Evolutionary conservation across 805 yeast species (phyloP).

Genomic region (Candida chauliodis): DNA sequence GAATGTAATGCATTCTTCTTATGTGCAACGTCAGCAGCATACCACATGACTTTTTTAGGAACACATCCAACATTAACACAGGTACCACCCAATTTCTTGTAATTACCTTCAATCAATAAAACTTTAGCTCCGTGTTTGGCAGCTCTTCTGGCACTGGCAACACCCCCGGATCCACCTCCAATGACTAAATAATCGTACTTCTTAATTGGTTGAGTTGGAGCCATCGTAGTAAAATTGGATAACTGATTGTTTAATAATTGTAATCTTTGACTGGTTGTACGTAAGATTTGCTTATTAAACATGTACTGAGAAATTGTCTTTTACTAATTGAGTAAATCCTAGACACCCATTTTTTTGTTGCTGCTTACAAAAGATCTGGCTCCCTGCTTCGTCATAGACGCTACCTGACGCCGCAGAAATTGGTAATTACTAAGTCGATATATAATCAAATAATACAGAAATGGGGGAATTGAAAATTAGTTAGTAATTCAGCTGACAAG

Average conservation of each 20-base stretch:
- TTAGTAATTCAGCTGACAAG: no score
- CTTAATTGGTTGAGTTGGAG: slow-evolving; percentile 41
- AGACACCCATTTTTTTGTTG: neutral
- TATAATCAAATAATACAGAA: no score
- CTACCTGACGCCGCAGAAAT: no score
- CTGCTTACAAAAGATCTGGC: neutral
- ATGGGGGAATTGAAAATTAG: no score
- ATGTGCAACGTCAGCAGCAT: slow-evolving; percentile 86
- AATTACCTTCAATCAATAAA: slow-evolving; percentile 72
- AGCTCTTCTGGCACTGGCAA: slow-evolving; percentile 96
- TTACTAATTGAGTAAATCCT: neutral
- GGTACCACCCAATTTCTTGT: slow-evolving; percentile 80
- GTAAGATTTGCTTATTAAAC: slow-evolving; percentile 13
- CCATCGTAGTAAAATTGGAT: slow-evolving; percentile 38
- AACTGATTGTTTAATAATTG: slow-evolving; percentile 28
- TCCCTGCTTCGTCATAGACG: neutral
- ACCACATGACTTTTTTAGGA: slow-evolving; percentile 99
- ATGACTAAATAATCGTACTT: slow-evolving; percentile 91
- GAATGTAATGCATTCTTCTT: slow-evolving; percentile 70
- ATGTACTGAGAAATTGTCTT: slow-evolving; percentile 4
- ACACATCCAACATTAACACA: slow-evolving; percentile 99
- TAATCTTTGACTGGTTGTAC: slow-evolving; percentile 16
- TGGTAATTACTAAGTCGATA: no score
- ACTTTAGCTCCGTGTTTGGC: slow-evolving; percentile 91
- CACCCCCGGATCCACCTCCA: slow-evolving; percentile 99